A percentile compares a stretch with the other conserved stretches of the same genome.
phyloP scores from a whole-genome alignment of 2,329 filamentous ascomycete genomes.

The Colletotrichum theobromicola region DNA sequence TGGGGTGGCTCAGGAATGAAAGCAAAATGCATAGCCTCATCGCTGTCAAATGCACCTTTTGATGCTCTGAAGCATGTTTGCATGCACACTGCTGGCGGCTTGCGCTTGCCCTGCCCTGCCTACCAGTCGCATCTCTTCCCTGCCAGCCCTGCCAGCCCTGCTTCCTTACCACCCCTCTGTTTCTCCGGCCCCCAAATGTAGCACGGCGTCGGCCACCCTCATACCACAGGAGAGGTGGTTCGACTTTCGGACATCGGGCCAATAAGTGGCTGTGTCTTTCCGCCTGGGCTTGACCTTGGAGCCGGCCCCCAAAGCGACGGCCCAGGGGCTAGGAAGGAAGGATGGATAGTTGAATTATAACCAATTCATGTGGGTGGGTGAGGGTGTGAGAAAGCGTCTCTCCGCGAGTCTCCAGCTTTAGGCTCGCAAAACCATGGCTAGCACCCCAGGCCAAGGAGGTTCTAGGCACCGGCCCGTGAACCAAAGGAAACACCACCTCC shows the following conservation, averaged over 20 bases:
- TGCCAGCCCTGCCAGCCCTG: not conserved
- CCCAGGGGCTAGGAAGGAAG: not conserved
- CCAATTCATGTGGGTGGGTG: not conserved
- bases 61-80: not conserved
- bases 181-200: not conserved
- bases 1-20: not conserved
- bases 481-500: not conserved
- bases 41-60: not conserved
- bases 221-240: not conserved
- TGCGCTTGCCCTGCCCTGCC: not conserved
- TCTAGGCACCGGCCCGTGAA: not conserved
- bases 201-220: not conserved
- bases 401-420: not conserved
- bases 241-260: not conserved
- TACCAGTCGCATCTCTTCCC: not conserved
- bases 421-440: not conserved
- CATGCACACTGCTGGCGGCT: not conserved
- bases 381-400: not conserved
- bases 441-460: not conserved
- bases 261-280: not conserved
- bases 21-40: slow-evolving; percentile 2
- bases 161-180: not conserved
- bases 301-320: not conserved
- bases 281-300: not conserved
- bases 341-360: not conserved